phyloP scores from a whole-genome alignment of 331 rosid genomes.

The Quercus phellos region DNA sequence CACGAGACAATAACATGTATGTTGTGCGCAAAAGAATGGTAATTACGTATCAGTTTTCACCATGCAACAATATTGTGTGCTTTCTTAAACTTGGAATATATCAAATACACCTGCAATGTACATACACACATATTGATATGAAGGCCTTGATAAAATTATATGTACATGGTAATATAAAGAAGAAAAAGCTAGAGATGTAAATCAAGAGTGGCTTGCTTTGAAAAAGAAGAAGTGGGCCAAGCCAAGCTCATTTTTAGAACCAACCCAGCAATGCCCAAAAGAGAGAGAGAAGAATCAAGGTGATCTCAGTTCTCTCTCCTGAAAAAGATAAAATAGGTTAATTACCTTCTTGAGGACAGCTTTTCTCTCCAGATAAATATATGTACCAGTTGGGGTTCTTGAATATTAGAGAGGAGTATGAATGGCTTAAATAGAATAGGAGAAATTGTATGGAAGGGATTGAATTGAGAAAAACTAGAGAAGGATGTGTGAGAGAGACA shows the following conservation, averaged over 20 bases:
- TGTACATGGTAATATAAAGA: background rate
- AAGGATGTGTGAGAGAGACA: background rate
- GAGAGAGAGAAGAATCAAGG: slow-evolving; percentile 24
- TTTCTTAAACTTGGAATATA: background rate
- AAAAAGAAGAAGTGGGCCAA: background rate
- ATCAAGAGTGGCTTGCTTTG: slow-evolving; percentile 7
- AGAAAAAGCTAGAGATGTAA: background rate
- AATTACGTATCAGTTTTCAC: too few relatives aligned
- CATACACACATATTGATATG: background rate
- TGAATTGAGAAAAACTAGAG: slow-evolving; percentile 6
- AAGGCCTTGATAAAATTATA: background rate
- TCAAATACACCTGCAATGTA: background rate
- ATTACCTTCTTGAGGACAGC: background rate
- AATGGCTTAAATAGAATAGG: slow-evolving; percentile 9
- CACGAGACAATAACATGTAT: background rate
- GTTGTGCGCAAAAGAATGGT: too few relatives aligned
- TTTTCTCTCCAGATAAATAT: background rate
- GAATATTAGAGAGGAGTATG: background rate
- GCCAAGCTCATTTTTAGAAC: slow-evolving; percentile 2
- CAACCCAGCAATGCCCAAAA: slow-evolving; percentile 17
- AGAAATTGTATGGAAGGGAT: slow-evolving; percentile 26
- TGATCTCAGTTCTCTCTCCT: slow-evolving; percentile 25
- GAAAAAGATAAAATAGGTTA: background rate
- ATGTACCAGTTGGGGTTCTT: background rate
- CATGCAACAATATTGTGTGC: too few relatives aligned